Base-by-base conservation (phyloP, 805 yeast genomes). In the Sungouiozyma ichnusensis region DNA sequence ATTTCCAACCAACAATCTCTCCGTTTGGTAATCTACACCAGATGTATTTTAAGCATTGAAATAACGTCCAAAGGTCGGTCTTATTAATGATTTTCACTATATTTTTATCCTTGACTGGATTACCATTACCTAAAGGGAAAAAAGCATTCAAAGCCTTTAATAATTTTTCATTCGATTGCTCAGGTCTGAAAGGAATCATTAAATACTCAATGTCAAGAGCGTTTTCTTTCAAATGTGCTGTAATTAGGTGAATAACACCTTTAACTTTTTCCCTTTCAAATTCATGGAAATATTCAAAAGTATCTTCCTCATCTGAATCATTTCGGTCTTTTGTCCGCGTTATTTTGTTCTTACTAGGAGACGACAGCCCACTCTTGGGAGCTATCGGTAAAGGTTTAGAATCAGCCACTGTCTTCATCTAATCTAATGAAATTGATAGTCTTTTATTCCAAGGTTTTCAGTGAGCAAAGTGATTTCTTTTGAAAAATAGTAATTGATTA, bases 1-100 rank as follows among this genome's bases (percentile, higher is more conserved):
- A 77, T 42, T 79, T 81, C 94, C 95, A 86, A 0, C 95, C 92
- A 36, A 87, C 77, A 24, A 87, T 71, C 49, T 87, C 85, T 46
- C 76, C 74, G 43, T 79, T 81, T 7, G 90, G 90, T 16, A 88
- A 62, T 44, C 97, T 68, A 46, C 88, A 76, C 97, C 97, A 87
- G 37, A 85, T 67, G 63, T 84, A 87, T 57, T 85, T 86, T 45
- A 87, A 66, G 1, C 81, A 81, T 43, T 85, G 73, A 32, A 83
- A 76, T 34, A 87, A 63, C 1, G 88, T 81, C 58, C 74, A 79
- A 43, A 77, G 85, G 49, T 84, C 86, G 0, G 79, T 70, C 39
- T 65, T 53, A 38, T 68, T 58, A 4, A 83, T 67, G 2, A 72
- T 65, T 20, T 66, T 59, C 20, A 44, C 41, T 33, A 67, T 63